These are phyloP conservation scores for Acer negundo DNA, from an alignment of 345 rosid species.

Conservation along the genomic window DNA sequence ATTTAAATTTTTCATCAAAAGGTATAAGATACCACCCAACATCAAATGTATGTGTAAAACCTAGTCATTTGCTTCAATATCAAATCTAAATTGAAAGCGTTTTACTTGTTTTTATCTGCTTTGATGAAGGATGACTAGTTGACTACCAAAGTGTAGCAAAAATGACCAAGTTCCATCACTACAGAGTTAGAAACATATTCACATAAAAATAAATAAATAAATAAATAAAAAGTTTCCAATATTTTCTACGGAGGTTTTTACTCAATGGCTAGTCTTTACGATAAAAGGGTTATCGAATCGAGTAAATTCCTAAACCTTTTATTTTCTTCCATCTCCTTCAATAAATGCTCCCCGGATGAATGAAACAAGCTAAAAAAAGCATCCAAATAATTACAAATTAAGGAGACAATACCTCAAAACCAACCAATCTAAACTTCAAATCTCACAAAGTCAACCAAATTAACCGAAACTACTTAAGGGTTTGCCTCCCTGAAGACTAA, in stretches of 20 bases:
- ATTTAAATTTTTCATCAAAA: not conserved
- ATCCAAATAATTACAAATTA: not conserved
- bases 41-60: not conserved
- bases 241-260: not conserved
- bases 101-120: not conserved
- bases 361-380: no score
- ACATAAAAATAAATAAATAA: not conserved
- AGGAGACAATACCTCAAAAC: not conserved
- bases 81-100: not conserved
- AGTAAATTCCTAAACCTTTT: not conserved
- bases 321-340: not conserved
- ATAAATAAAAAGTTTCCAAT: not conserved
- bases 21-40: not conserved
- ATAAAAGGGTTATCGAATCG: not conserved
- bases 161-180: not conserved
- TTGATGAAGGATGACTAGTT: not conserved
- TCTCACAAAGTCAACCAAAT: conserved; percentile 2
- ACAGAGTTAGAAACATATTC: not conserved
- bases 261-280: not conserved
- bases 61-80: not conserved
- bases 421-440: not conserved
- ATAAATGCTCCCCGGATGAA: no score
- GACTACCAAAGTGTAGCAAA: not conserved
- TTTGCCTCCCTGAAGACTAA: not conserved
- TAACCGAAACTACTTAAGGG: not conserved